phyloP scores from a whole-genome alignment of 2,329 filamentous ascomycete genomes.

The Phaeoacremonium minimum region DNA sequence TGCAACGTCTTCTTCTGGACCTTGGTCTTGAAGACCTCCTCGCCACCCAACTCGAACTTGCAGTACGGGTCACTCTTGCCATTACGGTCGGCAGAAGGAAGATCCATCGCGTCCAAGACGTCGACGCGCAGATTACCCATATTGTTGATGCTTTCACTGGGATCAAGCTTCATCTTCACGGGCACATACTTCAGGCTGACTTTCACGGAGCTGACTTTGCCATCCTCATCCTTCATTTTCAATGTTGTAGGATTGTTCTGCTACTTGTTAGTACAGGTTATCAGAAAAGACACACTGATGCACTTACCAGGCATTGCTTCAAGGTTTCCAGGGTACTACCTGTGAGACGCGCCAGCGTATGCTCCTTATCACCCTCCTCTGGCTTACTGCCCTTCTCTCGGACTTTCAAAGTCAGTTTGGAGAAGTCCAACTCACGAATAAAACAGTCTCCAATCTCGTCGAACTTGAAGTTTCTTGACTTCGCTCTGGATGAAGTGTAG shows the following conservation, averaged over 20 bases:
- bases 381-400: constrained; percentile 75
- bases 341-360: constrained; percentile 75
- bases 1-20: constrained; percentile 94
- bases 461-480: constrained; percentile 65
- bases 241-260: constrained; percentile 87
- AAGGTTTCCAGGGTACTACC: constrained; percentile 85
- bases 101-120: constrained; percentile 76
- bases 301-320: constrained; percentile 75
- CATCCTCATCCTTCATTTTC: constrained; percentile 73
- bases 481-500: constrained; percentile 76
- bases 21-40: constrained; percentile 92
- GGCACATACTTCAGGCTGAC: constrained; percentile 95
- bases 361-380: constrained; percentile 65
- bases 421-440: constrained; percentile 95
- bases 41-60: constrained; percentile 86
- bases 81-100: constrained; percentile 93
- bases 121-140: constrained; percentile 95
- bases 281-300: background rate
- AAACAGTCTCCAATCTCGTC: constrained; percentile 95
- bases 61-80: constrained; percentile 97
- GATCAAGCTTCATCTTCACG: constrained; percentile 88
- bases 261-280: constrained; percentile 11
- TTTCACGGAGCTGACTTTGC: constrained; percentile 72
- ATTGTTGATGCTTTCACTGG: constrained; percentile 97
- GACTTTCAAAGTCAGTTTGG: constrained; percentile 82